Conservation (phyloP, 495 filamentous ascomycete species). For the Chaetomium cochliodes region DNA sequence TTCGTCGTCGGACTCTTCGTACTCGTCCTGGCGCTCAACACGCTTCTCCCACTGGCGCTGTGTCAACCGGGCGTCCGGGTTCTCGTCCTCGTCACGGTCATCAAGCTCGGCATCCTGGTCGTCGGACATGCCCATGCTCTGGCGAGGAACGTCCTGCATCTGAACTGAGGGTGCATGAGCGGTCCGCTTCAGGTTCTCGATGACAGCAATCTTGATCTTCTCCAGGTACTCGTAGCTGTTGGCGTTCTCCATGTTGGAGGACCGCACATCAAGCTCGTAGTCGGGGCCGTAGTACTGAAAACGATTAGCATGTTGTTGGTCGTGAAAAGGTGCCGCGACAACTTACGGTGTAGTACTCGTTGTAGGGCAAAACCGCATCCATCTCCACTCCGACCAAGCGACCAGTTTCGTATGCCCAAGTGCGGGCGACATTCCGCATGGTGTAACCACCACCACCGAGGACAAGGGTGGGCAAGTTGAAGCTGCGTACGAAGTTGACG, state of each 20-base stretch:
- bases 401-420: constrained; percentile 97
- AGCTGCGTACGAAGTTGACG: constrained; percentile 91
- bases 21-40: constrained; percentile 71
- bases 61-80: constrained; percentile 79
- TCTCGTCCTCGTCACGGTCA: constrained; percentile 86
- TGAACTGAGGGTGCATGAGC: constrained; percentile 89
- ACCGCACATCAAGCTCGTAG: constrained; percentile 89
- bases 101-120: constrained; percentile 87
- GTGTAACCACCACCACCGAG: constrained; percentile 97
- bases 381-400: constrained; percentile 80
- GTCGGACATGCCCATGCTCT: constrained; percentile 66
- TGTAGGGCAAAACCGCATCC: constrained; percentile 81
- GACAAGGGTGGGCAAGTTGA: constrained; percentile 85
- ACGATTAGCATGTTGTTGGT: constrained; percentile 42
- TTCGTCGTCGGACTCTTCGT: constrained; percentile 84
- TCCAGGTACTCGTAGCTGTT: constrained; percentile 93
- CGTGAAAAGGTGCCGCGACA: not conserved
- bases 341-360: constrained; percentile 95
- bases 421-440: constrained; percentile 96
- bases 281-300: constrained; percentile 93
- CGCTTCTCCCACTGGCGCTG: constrained; percentile 81
- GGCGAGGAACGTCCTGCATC: constrained; percentile 89
- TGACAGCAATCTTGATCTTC: constrained; percentile 88
- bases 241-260: constrained; percentile 99
- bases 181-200: constrained; percentile 89